These are phyloP conservation scores for Spencermartinsiella europaea DNA, from an alignment of 805 yeast species.

Conservation along the genomic window DNA sequence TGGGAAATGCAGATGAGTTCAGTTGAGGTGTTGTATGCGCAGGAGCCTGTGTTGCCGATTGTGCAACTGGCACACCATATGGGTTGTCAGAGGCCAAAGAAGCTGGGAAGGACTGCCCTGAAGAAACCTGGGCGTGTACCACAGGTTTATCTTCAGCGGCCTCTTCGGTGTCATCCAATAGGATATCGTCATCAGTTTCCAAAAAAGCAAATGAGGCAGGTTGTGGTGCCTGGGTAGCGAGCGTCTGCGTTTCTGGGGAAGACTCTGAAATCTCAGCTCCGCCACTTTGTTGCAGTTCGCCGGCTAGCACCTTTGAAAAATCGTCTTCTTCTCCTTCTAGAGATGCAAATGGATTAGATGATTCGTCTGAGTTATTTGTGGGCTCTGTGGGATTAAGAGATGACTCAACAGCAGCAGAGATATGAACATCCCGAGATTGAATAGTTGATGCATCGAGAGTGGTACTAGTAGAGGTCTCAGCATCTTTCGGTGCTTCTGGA, in stretches of 20 bases:
- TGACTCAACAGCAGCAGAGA: too few species aligned
- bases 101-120: too few species aligned
- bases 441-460: too few species aligned
- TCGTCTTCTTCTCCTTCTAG: background rate
- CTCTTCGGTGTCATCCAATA: constrained; percentile 28
- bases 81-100: too few species aligned
- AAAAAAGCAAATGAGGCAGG: constrained; percentile 27
- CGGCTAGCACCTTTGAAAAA: background rate
- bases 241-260: too few species aligned
- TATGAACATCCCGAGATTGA: too few species aligned
- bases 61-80: background rate
- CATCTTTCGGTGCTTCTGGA: too few species aligned
- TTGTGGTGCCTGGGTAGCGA: background rate
- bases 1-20: background rate
- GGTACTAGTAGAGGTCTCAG: too few species aligned
- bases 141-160: too few species aligned
- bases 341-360: background rate
- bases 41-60: constrained; percentile 1
- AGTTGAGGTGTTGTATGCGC: background rate
- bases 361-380: background rate
- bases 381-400: background rate
- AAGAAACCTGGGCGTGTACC: too few species aligned
- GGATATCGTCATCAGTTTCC: constrained; percentile 31
- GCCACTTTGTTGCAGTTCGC: too few species aligned
- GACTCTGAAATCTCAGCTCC: too few species aligned